Percentiles rank a stretch among this genome's conserved stretches.
Evolutionary conservation across 495 filamentous ascomycete species (phyloP).

Genomic region (Talaromyces proteolyticus): DNA sequence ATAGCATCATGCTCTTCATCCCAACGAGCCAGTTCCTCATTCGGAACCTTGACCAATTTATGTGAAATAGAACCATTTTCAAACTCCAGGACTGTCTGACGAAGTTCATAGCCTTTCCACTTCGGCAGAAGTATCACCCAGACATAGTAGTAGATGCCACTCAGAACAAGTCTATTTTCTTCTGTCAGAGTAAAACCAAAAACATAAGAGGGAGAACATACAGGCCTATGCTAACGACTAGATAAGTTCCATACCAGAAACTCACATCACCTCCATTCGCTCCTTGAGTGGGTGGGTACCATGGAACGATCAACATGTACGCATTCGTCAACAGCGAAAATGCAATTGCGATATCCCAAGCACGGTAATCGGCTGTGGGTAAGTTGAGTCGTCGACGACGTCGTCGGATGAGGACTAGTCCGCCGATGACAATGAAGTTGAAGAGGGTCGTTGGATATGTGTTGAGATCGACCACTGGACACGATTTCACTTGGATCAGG

Average conservation of each 20-base stretch:
- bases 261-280: constrained; percentile 52
- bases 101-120: constrained; percentile 42
- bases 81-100: constrained; percentile 44
- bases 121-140: constrained; percentile 50
- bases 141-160: constrained; percentile 49
- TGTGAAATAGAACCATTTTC: constrained; percentile 46
- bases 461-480: constrained; percentile 42
- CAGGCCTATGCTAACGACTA: constrained; percentile 49
- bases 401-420: constrained; percentile 46
- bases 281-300: constrained; percentile 57
- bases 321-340: constrained; percentile 50
- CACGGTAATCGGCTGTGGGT: constrained; percentile 36
- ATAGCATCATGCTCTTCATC: constrained; percentile 52
- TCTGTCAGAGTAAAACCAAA: constrained; percentile 1
- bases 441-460: constrained; percentile 50
- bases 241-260: constrained; percentile 64
- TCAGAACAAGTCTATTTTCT: constrained; percentile 33
- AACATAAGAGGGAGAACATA: constrained; percentile 23
- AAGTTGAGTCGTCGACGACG: constrained; percentile 42
- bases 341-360: constrained; percentile 47
- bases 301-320: constrained; percentile 57
- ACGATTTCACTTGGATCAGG: no score
- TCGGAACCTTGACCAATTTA: constrained; percentile 47
- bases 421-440: constrained; percentile 44
- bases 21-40: constrained; percentile 41